Evolutionary conservation across 805 yeast species (phyloP).

Genomic region (Candida pseudofarinosa): DNA sequence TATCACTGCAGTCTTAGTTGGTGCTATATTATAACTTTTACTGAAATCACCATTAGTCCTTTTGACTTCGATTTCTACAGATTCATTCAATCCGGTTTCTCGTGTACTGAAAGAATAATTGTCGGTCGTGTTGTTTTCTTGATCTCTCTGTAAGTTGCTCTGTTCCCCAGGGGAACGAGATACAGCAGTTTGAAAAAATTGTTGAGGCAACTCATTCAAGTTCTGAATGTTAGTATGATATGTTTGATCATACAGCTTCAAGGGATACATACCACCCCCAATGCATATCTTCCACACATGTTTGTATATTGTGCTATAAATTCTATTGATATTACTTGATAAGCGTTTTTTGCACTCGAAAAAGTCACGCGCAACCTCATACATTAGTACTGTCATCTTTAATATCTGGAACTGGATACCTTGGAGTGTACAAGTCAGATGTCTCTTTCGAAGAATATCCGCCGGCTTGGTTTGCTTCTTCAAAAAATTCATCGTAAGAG

Average conservation of each 20-base stretch:
- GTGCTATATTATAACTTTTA: slow-evolving; percentile 57
- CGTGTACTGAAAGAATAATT: not conserved
- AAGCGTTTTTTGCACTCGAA: not conserved
- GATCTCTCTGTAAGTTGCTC: not conserved
- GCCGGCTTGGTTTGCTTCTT: slow-evolving; percentile 14
- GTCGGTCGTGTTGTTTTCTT: not conserved
- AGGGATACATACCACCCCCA: slow-evolving; percentile 36
- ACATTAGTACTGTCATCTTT: not conserved
- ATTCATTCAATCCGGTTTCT: slow-evolving; percentile 62
- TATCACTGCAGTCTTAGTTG: slow-evolving; percentile 51
- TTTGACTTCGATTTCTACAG: slow-evolving; percentile 27
- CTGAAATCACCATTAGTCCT: slow-evolving; percentile 10
- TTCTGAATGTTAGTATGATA: slow-evolving; percentile 12
- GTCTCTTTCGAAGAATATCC: not conserved
- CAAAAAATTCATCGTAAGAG: slow-evolving; percentile 32
- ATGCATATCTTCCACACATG: slow-evolving; percentile 65
- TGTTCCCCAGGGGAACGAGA: not conserved
- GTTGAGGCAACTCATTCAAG: slow-evolving; percentile 22
- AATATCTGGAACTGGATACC: not conserved
- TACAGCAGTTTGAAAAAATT: slow-evolving; percentile 20
- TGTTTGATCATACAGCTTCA: not conserved
- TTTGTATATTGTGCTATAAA: not conserved
- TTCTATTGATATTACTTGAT: not conserved
- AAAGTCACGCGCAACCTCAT: not conserved
- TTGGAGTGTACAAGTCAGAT: not conserved